Evolutionary conservation across 2,329 filamentous ascomycete genomes (phyloP).

Genomic region (Trichoderma guizhouense): DNA sequence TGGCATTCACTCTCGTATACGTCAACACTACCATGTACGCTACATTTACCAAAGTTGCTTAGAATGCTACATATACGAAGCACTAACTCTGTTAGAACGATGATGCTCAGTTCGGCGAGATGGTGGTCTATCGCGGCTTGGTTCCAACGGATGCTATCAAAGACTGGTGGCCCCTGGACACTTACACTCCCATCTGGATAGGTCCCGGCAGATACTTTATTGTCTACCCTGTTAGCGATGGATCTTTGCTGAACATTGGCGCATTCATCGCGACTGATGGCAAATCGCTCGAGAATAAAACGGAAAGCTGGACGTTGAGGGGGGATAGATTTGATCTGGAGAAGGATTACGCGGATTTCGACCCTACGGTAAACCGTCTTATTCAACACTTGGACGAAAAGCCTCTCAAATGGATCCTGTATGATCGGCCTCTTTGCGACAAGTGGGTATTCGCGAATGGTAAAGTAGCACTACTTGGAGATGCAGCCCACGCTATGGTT

Average conservation of each 20-base stretch:
- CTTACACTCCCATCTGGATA: neutral
- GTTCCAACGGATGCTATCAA: neutral
- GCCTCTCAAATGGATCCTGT: neutral
- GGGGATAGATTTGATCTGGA: neutral
- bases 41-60: neutral
- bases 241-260: neutral
- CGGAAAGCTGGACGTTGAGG: neutral
- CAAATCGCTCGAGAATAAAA: neutral
- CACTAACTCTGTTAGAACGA: neutral
- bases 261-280: neutral
- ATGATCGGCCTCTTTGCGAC: neutral
- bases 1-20: neutral
- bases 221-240: neutral
- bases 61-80: neutral
- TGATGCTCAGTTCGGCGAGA: neutral
- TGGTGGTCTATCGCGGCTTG: neutral
- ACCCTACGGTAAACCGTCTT: neutral
- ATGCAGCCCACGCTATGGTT: neutral
- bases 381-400: neutral
- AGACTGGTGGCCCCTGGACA: neutral
- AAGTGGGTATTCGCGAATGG: neutral
- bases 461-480: neutral
- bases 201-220: neutral
- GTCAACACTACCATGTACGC: neutral
- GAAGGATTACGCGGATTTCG: neutral